A percentile compares a stretch with the other conserved stretches of the same genome.
Conservation (phyloP, 495 filamentous ascomycete species). For the Aspergillus indologenus region DNA sequence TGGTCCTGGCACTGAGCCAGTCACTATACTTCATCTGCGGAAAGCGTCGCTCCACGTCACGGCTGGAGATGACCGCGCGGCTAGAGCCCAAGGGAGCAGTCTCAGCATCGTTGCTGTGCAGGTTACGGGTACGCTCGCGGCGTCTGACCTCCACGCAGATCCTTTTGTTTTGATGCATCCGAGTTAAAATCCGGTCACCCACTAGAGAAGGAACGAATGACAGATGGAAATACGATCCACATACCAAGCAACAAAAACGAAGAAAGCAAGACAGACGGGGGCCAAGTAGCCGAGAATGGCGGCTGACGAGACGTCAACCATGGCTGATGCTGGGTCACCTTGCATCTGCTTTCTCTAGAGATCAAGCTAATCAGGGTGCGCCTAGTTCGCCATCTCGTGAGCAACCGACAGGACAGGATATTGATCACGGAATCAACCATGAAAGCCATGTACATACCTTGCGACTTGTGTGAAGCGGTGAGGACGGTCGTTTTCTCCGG, state of each 20-base stretch:
- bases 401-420: too few relatives aligned
- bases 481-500: too few relatives aligned
- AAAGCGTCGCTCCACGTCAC: slow-evolving; percentile 85
- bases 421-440: not conserved
- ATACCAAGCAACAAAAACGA: slow-evolving; percentile 15
- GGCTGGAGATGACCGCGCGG: slow-evolving; percentile 4
- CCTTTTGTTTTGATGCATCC: too few relatives aligned
- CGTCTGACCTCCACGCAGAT: slow-evolving; percentile 15
- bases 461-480: too few relatives aligned
- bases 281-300: slow-evolving; percentile 16
- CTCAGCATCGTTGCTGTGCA: slow-evolving; percentile 12
- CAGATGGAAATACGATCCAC: not conserved
- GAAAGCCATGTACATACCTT: too few relatives aligned
- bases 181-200: too few relatives aligned
- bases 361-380: too few relatives aligned
- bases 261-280: slow-evolving; percentile 19
- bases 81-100: slow-evolving; percentile 9
- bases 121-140: not conserved
- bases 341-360: too few relatives aligned
- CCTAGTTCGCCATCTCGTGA: too few relatives aligned
- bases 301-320: not conserved
- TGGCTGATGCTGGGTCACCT: not conserved
- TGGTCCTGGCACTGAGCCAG: slow-evolving; percentile 57
- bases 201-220: not conserved
- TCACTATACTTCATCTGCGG: slow-evolving; percentile 83